phyloP scores from a whole-genome alignment of 768 basidiomycete genomes.

The Kwoniella dejecticola region DNA sequence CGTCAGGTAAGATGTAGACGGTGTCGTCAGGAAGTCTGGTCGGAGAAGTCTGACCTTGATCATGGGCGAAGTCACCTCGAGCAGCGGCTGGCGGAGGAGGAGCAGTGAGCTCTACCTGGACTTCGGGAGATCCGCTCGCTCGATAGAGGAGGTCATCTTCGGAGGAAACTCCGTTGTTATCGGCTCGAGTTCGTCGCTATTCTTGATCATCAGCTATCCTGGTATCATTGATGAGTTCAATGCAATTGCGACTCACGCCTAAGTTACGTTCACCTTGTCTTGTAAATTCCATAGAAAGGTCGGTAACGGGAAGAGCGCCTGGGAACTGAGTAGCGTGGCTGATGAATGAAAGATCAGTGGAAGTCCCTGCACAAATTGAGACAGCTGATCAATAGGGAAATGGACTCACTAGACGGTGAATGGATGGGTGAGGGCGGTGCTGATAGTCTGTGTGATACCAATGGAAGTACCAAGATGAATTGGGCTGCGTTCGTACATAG shows the following conservation, averaged over 20 bases:
- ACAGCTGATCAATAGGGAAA: background rate
- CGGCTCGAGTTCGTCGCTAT: conserved; percentile 7
- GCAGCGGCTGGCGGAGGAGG: too few relatives aligned
- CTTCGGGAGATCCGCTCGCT: background rate
- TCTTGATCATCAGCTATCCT: background rate
- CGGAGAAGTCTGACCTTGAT: background rate
- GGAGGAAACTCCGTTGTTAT: conserved; percentile 7
- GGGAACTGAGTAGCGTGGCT: conserved; percentile 18
- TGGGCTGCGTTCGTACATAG: background rate
- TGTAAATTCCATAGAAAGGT: conserved; percentile 14
- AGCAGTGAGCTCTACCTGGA: background rate
- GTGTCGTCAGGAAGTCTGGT: background rate
- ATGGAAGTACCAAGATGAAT: conserved; percentile 15
- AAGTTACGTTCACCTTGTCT: conserved; percentile 20
- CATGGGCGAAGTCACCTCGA: background rate
- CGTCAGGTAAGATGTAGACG: background rate
- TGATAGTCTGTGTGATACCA: conserved; percentile 12
- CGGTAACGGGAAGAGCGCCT: conserved; percentile 12
- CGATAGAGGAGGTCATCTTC: conserved; percentile 5
- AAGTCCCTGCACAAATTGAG: too few relatives aligned
- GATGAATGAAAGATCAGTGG: background rate
- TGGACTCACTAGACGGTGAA: conserved; percentile 18
- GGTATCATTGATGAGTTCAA: background rate
- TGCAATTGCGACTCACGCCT: conserved; percentile 12
- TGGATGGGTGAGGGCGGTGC: conserved; percentile 9